Conservation (phyloP, 768 basidiomycete species). For the Dictyophora rubrovolvata region DNA sequence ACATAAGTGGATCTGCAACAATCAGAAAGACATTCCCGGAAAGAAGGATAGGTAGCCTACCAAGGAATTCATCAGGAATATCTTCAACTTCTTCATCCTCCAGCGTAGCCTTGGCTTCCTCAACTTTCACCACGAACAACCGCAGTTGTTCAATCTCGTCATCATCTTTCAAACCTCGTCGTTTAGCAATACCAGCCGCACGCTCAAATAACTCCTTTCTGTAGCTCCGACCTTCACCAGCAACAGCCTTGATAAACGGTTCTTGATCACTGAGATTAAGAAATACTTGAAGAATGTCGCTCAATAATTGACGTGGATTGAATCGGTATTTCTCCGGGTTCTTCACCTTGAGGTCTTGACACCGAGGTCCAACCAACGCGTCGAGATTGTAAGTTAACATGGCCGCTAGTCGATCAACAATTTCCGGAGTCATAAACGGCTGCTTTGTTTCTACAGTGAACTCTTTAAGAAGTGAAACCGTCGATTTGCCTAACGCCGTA, state of each 20-base stretch:
- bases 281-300: slow-evolving; percentile 84
- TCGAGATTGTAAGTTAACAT: slow-evolving; percentile 95
- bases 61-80: slow-evolving; percentile 89
- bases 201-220: slow-evolving; percentile 70
- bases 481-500: slow-evolving; percentile 76
- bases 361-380: slow-evolving; percentile 80
- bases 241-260: slow-evolving; percentile 78
- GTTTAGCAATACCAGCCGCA: slow-evolving; percentile 58
- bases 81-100: slow-evolving; percentile 91
- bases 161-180: slow-evolving; percentile 59
- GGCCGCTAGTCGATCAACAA: slow-evolving; percentile 88
- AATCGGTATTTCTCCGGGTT: slow-evolving; percentile 86
- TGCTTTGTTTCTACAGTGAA: slow-evolving; percentile 87
- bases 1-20: slow-evolving; percentile 73
- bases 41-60: slow-evolving; percentile 32
- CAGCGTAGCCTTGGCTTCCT: slow-evolving; percentile 67
- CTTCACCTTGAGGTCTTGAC: slow-evolving; percentile 74
- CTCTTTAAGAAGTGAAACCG: slow-evolving; percentile 81
- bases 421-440: slow-evolving; percentile 95
- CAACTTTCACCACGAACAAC: slow-evolving; percentile 70
- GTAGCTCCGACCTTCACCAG: slow-evolving; percentile 91
- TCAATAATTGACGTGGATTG: slow-evolving; percentile 70
- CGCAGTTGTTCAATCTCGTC: slow-evolving; percentile 63
- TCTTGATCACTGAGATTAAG: slow-evolving; percentile 74
- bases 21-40: slow-evolving; percentile 37